phyloP scores from a whole-genome alignment of 805 yeast species.

The Starmerella stigmatis region DNA sequence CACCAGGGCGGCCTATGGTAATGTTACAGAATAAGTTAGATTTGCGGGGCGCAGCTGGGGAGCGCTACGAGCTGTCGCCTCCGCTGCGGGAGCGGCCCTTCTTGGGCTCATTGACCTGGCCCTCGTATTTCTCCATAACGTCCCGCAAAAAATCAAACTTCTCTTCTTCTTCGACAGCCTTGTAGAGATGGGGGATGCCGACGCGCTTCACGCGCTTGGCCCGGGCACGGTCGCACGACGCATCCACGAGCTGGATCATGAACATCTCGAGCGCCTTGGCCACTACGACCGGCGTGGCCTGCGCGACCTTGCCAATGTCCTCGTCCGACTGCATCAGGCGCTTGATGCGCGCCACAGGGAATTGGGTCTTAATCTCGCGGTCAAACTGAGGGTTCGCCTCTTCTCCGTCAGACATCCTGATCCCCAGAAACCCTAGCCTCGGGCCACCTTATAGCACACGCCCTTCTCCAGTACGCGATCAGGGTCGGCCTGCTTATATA shows the following conservation, averaged over 20 bases:
- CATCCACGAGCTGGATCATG: constrained; percentile 79
- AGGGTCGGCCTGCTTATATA: constrained; percentile 3
- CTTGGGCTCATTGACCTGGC: constrained; percentile 27
- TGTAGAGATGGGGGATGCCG: constrained; percentile 68
- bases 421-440: constrained; percentile 1
- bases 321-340: constrained; percentile 97
- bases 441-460: background rate
- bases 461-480: background rate
- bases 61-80: background rate
- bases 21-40: constrained; percentile 5
- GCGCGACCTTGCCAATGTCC: constrained; percentile 96
- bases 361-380: constrained; percentile 34
- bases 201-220: constrained; percentile 67
- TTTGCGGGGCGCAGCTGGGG: background rate
- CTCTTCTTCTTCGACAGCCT: constrained; percentile 75
- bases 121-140: constrained; percentile 49
- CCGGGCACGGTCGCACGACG: constrained; percentile 67
- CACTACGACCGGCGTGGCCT: constrained; percentile 96
- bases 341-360: constrained; percentile 71
- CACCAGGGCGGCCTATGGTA: background rate
- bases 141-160: constrained; percentile 89
- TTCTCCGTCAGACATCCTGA: constrained; percentile 6
- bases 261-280: constrained; percentile 91
- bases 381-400: constrained; percentile 20
- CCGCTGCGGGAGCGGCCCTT: constrained; percentile 9